Percentiles rank a stretch among this genome's conserved stretches.
phyloP scores from a whole-genome alignment of 1,139 yeast genomes.

The Hyphopichia khmerensis region DNA sequence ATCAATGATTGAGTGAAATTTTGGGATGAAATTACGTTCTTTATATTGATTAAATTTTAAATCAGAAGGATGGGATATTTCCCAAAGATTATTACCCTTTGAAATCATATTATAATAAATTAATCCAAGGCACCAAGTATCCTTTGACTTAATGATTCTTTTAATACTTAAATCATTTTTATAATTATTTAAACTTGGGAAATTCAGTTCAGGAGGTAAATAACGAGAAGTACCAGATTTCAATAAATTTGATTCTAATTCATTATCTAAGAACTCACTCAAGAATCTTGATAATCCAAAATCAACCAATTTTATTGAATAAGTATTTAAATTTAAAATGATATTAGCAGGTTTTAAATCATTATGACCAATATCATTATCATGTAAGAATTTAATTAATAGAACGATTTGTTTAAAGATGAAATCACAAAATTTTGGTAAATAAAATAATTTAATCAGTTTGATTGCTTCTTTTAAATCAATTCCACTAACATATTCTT shows the following conservation, averaged over 20 bases:
- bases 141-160: slow-evolving; percentile 3
- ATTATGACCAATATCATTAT: slow-evolving; percentile 4
- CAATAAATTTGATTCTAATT: slow-evolving; percentile 3
- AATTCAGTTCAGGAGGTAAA: slow-evolving; percentile 7
- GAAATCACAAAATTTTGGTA: slow-evolving; percentile 1
- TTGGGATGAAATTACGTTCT: not conserved
- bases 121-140: slow-evolving; percentile 9
- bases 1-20: slow-evolving; percentile 2
- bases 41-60: slow-evolving; percentile 1
- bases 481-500: slow-evolving; percentile 10
- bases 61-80: slow-evolving; percentile 3
- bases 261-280: slow-evolving; percentile 1
- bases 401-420: slow-evolving; percentile 3
- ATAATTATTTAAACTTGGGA: not conserved
- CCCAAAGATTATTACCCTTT: slow-evolving; percentile 5
- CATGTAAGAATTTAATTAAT: slow-evolving; percentile 1
- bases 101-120: slow-evolving; percentile 10
- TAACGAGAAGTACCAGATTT: slow-evolving; percentile 4
- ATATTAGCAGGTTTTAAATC: slow-evolving; percentile 5
- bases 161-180: slow-evolving; percentile 2
- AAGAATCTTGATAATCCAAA: slow-evolving; percentile 2
- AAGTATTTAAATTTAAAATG: not conserved
- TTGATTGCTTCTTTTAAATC: slow-evolving; percentile 1
- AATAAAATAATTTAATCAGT: not conserved
- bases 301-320: slow-evolving; percentile 1